phyloP scores from a whole-genome alignment of 2,329 filamentous ascomycete species.

The Blastomyces emzantsi region DNA sequence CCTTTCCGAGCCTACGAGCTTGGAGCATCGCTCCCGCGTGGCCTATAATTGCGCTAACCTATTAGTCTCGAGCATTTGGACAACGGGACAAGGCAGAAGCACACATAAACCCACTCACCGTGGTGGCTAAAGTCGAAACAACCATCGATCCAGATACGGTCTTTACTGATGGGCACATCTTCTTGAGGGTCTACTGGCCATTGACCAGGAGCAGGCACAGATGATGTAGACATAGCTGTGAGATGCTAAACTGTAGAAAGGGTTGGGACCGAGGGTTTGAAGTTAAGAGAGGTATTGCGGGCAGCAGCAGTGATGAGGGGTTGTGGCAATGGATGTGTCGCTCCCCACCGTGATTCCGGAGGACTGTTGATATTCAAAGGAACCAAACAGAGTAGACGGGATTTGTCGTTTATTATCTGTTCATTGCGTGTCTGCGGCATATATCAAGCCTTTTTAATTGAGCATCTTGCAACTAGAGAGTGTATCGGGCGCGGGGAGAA shows the following conservation, averaged over 20 bases:
- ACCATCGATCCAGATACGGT: conserved; percentile 94
- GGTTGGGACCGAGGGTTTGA: not conserved
- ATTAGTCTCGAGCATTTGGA: conserved; percentile 10
- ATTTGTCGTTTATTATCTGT: too few relatives aligned
- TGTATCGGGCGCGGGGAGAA: too few relatives aligned
- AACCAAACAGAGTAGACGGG: too few relatives aligned
- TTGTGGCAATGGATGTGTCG: too few relatives aligned
- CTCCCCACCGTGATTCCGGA: too few relatives aligned
- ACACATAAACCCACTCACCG: conserved; percentile 45
- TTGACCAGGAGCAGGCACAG: conserved; percentile 45
- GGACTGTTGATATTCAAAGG: too few relatives aligned
- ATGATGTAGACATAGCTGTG: conserved; percentile 5
- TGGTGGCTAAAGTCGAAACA: conserved; percentile 99
- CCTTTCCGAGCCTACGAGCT: conserved; percentile 78
- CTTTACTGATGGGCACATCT: conserved; percentile 49
- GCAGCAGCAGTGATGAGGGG: not conserved
- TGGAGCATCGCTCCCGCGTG: conserved; percentile 97
- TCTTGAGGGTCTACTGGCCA: conserved; percentile 60
- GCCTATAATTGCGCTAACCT: conserved; percentile 43
- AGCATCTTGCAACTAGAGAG: too few relatives aligned
- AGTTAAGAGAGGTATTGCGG: not conserved
- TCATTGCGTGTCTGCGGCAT: too few relatives aligned
- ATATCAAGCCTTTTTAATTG: too few relatives aligned
- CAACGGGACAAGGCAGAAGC: not conserved
- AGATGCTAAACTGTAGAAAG: not conserved